These are phyloP conservation scores for Piper longum DNA, from an alignment of 164 flowering plant species.

Conservation along the genomic window DNA sequence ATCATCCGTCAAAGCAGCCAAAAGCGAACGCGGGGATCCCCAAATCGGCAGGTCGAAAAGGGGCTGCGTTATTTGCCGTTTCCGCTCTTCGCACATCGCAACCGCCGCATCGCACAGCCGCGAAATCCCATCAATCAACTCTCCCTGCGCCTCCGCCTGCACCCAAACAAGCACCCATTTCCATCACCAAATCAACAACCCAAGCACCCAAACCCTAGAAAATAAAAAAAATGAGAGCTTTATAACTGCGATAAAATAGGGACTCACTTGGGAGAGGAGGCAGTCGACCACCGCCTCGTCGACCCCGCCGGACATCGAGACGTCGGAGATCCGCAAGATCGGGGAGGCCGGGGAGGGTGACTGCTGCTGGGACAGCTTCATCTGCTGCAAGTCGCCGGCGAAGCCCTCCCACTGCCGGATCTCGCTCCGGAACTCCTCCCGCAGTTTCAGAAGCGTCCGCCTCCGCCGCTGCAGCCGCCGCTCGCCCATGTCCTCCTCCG, in stretches of 20 bases:
- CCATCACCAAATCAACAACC: no score
- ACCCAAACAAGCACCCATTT: background rate
- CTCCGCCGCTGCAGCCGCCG: slow-evolving; percentile 34
- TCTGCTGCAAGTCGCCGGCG: slow-evolving; percentile 31
- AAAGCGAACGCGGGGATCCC: slow-evolving; percentile 31
- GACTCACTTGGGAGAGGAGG: slow-evolving; percentile 41
- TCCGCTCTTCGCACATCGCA: slow-evolving; percentile 24
- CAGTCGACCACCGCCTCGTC: slow-evolving; percentile 25
- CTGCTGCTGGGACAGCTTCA: slow-evolving; percentile 15
- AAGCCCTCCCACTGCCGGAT: slow-evolving; percentile 47
- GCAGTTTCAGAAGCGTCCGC: slow-evolving; percentile 30
- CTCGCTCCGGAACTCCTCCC: slow-evolving; percentile 34
- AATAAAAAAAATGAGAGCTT: no score
- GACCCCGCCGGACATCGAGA: slow-evolving; percentile 3
- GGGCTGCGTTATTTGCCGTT: slow-evolving; percentile 18
- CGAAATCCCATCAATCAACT: slow-evolving; percentile 20
- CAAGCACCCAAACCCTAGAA: no score
- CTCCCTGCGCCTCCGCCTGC: slow-evolving; percentile 48
- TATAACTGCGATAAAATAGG: no score
- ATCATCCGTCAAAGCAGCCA: slow-evolving; percentile 28
- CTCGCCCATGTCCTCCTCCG: slow-evolving; percentile 23
- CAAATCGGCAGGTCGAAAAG: slow-evolving; percentile 44
- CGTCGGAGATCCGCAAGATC: background rate
- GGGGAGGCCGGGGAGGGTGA: slow-evolving; percentile 1
- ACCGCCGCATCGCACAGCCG: slow-evolving; percentile 37